These are phyloP conservation scores for Hemisphaericaspora nanyangensis DNA, from an alignment of 805 yeast species.

Conservation along the genomic window DNA sequence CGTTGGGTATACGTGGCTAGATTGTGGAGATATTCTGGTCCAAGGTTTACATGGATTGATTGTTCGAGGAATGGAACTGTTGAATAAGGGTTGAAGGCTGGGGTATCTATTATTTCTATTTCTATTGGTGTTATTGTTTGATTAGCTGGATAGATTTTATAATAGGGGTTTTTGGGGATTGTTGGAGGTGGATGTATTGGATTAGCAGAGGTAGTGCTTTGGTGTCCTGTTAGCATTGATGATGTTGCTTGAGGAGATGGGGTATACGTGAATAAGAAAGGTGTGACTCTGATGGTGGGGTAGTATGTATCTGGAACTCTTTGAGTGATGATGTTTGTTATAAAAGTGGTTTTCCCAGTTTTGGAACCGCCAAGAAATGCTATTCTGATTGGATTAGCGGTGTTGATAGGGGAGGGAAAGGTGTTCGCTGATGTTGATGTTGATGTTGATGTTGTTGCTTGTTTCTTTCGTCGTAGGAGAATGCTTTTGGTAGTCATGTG, in stretches of 20 bases:
- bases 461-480: no score
- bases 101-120: constrained; percentile 71
- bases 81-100: constrained; percentile 61
- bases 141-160: not conserved
- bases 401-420: constrained; percentile 18
- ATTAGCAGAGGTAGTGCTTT: not conserved
- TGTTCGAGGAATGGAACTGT: constrained; percentile 76
- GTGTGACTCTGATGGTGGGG: constrained; percentile 63
- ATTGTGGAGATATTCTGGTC: constrained; percentile 54
- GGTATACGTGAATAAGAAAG: constrained; percentile 52
- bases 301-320: constrained; percentile 65
- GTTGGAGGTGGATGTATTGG: not conserved
- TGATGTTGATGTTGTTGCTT: no score
- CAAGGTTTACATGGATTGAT: constrained; percentile 59
- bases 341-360: constrained; percentile 59
- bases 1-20: constrained; percentile 63
- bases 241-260: constrained; percentile 31
- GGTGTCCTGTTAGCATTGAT: not conserved
- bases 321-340: constrained; percentile 45
- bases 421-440: no score
- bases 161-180: not conserved
- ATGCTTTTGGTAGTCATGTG: no score
- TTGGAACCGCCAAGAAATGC: constrained; percentile 59
- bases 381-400: constrained; percentile 45
- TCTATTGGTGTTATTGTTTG: constrained; percentile 50